A percentile compares a stretch with the other conserved stretches of the same genome.
Conservation (phyloP, 2,329 filamentous ascomycete species). For the Fonsecaea monophora region DNA sequence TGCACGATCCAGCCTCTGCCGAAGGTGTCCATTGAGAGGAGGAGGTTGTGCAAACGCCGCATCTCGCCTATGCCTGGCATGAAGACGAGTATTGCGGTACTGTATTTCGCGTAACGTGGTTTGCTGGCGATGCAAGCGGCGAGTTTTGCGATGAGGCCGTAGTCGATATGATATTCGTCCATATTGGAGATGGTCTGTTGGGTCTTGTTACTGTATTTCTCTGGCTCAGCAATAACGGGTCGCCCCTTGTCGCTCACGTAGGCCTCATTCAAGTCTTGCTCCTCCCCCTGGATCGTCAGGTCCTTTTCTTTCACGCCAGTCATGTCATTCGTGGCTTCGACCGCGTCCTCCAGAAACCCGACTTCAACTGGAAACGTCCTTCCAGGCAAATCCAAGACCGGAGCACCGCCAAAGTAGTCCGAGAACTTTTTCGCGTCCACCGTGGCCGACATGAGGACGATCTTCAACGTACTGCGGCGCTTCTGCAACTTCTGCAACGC, state of each 20-base stretch:
- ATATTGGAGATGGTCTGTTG: constrained; percentile 75
- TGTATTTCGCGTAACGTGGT: constrained; percentile 71
- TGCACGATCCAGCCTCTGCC: constrained; percentile 81
- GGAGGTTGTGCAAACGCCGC: constrained; percentile 81
- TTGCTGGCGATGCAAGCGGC: constrained; percentile 77
- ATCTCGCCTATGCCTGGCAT: constrained; percentile 95
- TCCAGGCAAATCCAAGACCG: constrained; percentile 87
- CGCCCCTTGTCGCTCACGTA: constrained; percentile 46
- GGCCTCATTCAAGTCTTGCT: constrained; percentile 55
- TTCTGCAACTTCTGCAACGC: constrained; percentile 83
- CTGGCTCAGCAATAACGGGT: constrained; percentile 21
- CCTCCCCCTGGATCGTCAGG: constrained; percentile 43
- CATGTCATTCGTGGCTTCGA: constrained; percentile 81
- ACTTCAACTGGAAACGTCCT: constrained; percentile 92
- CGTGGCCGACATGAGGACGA: constrained; percentile 96
- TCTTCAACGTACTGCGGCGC: constrained; percentile 81
- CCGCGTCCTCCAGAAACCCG: constrained; percentile 87
- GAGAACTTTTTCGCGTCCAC: constrained; percentile 93
- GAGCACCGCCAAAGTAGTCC: constrained; percentile 78
- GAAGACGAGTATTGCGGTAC: constrained; percentile 92
- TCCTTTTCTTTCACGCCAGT: constrained; percentile 48
- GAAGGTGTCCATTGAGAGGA: constrained; percentile 79
- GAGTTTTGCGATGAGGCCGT: constrained; percentile 80
- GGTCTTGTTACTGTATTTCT: constrained; percentile 76
- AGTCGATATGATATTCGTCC: constrained; percentile 92